Percentiles rank a stretch among this genome's conserved stretches.
phyloP scores from a whole-genome alignment of 805 yeast genomes.

The Starmerella roubikii region DNA sequence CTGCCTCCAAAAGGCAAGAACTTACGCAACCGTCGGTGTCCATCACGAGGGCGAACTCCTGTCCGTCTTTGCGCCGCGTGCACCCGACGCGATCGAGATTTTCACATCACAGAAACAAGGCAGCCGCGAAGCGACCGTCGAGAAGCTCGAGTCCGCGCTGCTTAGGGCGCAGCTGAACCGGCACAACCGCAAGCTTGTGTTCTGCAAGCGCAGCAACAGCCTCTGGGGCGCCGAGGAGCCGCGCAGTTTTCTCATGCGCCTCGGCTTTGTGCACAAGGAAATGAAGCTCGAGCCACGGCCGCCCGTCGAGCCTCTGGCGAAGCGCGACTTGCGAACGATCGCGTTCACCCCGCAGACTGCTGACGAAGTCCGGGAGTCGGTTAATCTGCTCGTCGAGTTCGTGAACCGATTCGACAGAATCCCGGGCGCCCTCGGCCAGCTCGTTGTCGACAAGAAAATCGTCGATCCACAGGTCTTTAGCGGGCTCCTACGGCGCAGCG shows the following conservation, averaged over 20 bases:
- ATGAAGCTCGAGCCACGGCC: slow-evolving; percentile 13
- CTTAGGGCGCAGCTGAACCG: slow-evolving; percentile 17
- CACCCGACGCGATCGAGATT: slow-evolving; percentile 2
- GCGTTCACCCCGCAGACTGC: slow-evolving; percentile 11
- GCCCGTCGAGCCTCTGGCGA: slow-evolving; percentile 22
- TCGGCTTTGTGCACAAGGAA: slow-evolving; percentile 1
- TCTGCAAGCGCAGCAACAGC: slow-evolving; percentile 19
- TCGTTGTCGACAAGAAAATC: slow-evolving; percentile 6
- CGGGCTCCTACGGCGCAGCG: slow-evolving; percentile 19
- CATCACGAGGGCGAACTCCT: background rate
- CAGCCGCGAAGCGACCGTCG: slow-evolving; percentile 7
- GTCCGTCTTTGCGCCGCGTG: slow-evolving; percentile 7
- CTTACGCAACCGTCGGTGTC: slow-evolving; percentile 7
- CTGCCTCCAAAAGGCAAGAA: too few relatives aligned
- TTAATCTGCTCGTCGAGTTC: slow-evolving; percentile 1
- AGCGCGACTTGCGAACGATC: slow-evolving; percentile 16
- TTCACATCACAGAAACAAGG: slow-evolving; percentile 9
- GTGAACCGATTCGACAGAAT: background rate
- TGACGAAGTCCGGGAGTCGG: slow-evolving; percentile 17
- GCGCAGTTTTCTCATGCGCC: background rate
- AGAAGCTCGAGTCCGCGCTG: slow-evolving; percentile 13
- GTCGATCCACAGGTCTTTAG: slow-evolving; percentile 14
- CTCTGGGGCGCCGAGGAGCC: slow-evolving; percentile 5
- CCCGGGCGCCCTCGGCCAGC: background rate
- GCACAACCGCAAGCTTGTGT: slow-evolving; percentile 17